Evolutionary conservation across 805 yeast genomes (phyloP), one percentile per base, ranked within the genome.

Genomic region (Jamesozyma hellenica): DNA sequence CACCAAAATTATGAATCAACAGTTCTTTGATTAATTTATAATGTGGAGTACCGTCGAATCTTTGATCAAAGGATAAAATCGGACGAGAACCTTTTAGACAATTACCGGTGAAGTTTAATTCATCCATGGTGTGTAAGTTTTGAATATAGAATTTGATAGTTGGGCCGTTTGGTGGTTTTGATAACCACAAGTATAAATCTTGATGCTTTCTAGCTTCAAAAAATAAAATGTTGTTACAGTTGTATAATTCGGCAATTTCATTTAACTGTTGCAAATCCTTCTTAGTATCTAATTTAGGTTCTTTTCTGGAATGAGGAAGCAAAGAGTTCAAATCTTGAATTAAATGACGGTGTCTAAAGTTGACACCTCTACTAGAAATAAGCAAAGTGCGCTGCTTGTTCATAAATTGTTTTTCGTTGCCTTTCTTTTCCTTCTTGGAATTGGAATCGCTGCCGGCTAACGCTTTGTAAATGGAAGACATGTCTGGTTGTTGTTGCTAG

Each of bases 151-250:
- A 90, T 64, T 92, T 92, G 54, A 84, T 67, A 18, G 96, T 90
- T 43, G 98, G 98, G 1, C 98, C 98, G 60, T 92, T 90, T 32
- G 98, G 98, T 23, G 97, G 92, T 64, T 92, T 90, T 27, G 96
- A 76, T 47, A 92, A 62, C 95, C 96, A 92, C 62, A 92, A 63
- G 62, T 92, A 92, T 55, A 92, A 75, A 65, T 92, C 98, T 63
- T 79, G 83, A 65, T 90, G 96, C 64, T 92, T 92, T 67, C 97
- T 80, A 40, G 95, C 85, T 65, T 92, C 98, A 60, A 92, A 92
- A 61, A 82, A 92, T 60, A 87, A 68, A 50, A 92, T 75, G 60
- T 92, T 92, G 66, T 92, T 92, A 72, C 98, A 92, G 71, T 92
- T 92, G 74, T 90, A 87, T 47, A 92, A 70, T 57, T 92, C 98